These are phyloP conservation scores for Dendrobium chrysotoxum DNA, from an alignment of 106 monocot species.

Conservation along the genomic window DNA sequence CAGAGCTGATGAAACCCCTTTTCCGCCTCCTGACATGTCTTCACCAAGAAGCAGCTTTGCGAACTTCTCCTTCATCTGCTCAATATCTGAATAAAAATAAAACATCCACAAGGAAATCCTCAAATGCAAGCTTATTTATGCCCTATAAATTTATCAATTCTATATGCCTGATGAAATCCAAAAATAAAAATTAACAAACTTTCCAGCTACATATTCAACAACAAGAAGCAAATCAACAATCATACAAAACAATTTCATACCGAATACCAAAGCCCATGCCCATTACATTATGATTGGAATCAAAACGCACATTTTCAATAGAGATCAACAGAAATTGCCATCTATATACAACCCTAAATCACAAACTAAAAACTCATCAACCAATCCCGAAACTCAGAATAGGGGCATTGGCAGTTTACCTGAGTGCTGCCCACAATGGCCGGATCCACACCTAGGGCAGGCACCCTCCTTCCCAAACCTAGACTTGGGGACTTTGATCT, in stretches of 20 bases:
- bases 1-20: constrained; percentile 32
- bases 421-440: not conserved
- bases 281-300: not conserved
- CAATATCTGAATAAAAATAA: constrained; percentile 11
- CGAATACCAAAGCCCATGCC: not conserved
- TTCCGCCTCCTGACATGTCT: constrained; percentile 35
- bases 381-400: not conserved
- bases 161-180: not conserved
- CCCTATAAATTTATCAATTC: not conserved
- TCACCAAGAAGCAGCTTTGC: constrained; percentile 34
- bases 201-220: not conserved
- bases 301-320: not conserved
- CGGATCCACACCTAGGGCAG: not conserved
- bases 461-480: constrained; percentile 19
- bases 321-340: not conserved
- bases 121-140: not conserved
- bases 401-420: not conserved
- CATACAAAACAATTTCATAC: not conserved
- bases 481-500: constrained; percentile 14
- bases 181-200: not conserved
- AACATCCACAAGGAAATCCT: not conserved
- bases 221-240: not conserved
- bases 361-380: not conserved
- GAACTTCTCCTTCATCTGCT: constrained; percentile 23
- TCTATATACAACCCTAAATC: not conserved